phyloP scores from a whole-genome alignment of 306 rosid genomes.

The Citrullus mucosospermus region DNA sequence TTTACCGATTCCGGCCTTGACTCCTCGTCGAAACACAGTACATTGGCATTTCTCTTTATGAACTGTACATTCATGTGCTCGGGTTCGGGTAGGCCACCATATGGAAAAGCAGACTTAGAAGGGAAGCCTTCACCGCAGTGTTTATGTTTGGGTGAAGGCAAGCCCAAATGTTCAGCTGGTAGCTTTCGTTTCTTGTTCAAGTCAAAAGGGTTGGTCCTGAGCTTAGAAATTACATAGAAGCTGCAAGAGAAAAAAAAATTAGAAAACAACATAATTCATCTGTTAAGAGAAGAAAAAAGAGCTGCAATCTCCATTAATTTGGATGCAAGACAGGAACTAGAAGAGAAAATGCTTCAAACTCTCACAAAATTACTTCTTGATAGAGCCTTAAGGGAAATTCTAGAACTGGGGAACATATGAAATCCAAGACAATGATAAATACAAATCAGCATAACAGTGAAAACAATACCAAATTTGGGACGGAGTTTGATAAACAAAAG shows the following conservation, averaged over 20 bases:
- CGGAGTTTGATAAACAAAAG: neutral
- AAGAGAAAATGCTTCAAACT: neutral
- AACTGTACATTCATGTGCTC: neutral
- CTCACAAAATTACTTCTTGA: neutral
- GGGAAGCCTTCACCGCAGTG: conserved; percentile 28
- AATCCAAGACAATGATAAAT: neutral
- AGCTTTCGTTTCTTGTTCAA: conserved; percentile 64
- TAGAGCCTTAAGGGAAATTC: neutral
- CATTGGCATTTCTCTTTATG: conserved; percentile 6
- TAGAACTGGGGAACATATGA: neutral
- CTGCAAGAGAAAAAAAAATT: conserved; percentile 15
- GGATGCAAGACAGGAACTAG: neutral
- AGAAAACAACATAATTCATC: neutral
- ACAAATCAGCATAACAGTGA: neutral
- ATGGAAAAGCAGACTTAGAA: conserved; percentile 18
- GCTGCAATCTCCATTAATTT: neutral
- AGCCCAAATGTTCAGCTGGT: conserved; percentile 43
- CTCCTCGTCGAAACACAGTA: conserved; percentile 16
- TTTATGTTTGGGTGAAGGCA: conserved; percentile 46
- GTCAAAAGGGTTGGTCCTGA: conserved; percentile 13
- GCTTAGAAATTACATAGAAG: conserved; percentile 17
- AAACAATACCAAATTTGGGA: neutral
- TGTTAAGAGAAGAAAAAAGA: neutral
- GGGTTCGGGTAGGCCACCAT: conserved; percentile 17
- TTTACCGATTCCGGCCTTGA: conserved; percentile 27